These are phyloP conservation scores for Anethum foeniculum DNA, from an alignment of 140 eudicot genomes.

Conservation along the genomic window DNA sequence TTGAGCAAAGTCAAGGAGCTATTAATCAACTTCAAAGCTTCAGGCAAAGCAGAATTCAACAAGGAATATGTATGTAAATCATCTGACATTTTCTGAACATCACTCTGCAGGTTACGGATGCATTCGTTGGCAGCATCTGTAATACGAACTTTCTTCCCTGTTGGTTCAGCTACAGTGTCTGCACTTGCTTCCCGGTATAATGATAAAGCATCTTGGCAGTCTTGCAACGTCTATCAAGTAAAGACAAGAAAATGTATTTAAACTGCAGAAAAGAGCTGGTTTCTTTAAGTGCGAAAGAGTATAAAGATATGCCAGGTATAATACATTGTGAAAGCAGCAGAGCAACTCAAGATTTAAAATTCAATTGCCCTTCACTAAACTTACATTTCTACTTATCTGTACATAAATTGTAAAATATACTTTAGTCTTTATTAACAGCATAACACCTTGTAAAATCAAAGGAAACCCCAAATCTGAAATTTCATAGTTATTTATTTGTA, in stretches of 20 bases:
- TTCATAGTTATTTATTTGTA: neutral
- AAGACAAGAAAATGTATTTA: neutral
- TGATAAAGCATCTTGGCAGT: conserved; percentile 42
- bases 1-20: conserved; percentile 47
- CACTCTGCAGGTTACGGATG: conserved; percentile 32
- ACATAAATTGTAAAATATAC: neutral
- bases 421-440: neutral
- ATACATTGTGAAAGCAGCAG: conserved; percentile 1
- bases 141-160: conserved; percentile 26
- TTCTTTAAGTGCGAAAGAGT: neutral
- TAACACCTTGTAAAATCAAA: neutral
- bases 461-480: neutral
- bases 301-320: neutral
- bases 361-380: neutral
- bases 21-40: conserved; percentile 55
- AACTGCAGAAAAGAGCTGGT: neutral
- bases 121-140: conserved; percentile 45
- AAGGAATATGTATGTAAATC: conserved; percentile 75
- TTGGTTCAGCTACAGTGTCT: conserved; percentile 16
- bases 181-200: conserved; percentile 29
- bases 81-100: conserved; percentile 48
- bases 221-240: conserved; percentile 63
- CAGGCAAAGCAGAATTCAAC: conserved; percentile 53
- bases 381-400: neutral
- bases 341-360: neutral